Evolutionary conservation across 1,284 basidiomycete species (phyloP).

Genomic region (Melampsora americana): DNA sequence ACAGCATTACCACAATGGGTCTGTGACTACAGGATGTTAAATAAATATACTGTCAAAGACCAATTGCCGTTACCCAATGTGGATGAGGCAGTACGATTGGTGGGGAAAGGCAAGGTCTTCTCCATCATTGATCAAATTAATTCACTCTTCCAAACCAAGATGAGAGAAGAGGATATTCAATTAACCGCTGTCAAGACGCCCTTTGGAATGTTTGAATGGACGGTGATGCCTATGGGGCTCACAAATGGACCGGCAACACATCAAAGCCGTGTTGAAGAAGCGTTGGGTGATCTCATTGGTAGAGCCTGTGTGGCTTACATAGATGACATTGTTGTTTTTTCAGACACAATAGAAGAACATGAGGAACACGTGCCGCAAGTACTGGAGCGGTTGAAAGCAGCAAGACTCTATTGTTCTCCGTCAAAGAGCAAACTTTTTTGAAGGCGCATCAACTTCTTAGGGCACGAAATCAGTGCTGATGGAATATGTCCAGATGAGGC

Average conservation of each 20-base stretch:
- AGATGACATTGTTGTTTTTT: constrained; percentile 59
- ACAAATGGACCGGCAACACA: no score
- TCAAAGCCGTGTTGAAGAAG: no score
- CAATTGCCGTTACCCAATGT: constrained; percentile 40
- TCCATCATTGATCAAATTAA: constrained; percentile 58
- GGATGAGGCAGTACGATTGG: constrained; percentile 1
- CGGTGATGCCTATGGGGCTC: constrained; percentile 59
- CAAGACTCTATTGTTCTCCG: constrained; percentile 5
- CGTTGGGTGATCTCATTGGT: no score
- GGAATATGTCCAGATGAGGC: constrained; percentile 54
- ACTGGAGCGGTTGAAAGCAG: not conserved
- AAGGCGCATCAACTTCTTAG: constrained; percentile 53
- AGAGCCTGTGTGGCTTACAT: no score
- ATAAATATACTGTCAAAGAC: constrained; percentile 45
- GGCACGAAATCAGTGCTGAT: constrained; percentile 53
- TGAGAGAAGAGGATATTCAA: constrained; percentile 55
- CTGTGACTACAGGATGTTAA: no score
- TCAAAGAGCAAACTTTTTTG: constrained; percentile 49
- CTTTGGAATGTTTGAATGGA: constrained; percentile 57
- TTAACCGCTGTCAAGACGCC: constrained; percentile 57
- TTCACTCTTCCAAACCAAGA: no score
- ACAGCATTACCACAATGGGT: no score
- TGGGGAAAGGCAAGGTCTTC: constrained; percentile 49
- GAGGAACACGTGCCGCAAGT: not conserved
- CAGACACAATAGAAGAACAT: constrained; percentile 55